Conservation (phyloP, 495 filamentous ascomycete genomes). For the Schizothecium vesticola region DNA sequence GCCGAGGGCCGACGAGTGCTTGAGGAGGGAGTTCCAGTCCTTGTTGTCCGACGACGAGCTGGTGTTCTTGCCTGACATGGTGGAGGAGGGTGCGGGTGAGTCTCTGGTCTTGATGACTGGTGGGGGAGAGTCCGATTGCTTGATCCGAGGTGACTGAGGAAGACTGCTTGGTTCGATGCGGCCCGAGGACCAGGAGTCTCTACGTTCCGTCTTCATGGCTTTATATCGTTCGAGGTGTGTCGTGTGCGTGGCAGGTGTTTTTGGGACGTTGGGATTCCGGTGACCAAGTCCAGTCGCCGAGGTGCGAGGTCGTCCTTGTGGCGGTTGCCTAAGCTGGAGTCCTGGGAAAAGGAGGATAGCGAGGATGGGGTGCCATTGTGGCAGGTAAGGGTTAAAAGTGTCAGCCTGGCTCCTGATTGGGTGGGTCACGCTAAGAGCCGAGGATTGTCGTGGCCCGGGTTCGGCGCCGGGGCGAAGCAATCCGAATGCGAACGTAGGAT, state of each 20-base stretch:
- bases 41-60: conserved; percentile 8
- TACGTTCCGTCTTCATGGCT: conserved; percentile 13
- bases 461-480: background rate
- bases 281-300: background rate
- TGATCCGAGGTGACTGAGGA: conserved; percentile 3
- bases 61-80: conserved; percentile 6
- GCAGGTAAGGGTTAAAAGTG: background rate
- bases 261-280: background rate
- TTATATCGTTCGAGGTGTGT: background rate
- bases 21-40: conserved; percentile 22
- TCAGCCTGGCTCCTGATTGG: background rate
- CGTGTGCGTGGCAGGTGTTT: background rate
- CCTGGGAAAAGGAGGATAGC: background rate
- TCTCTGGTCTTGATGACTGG: conserved; percentile 7
- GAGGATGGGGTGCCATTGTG: background rate
- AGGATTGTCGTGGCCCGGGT: too few species aligned
- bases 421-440: background rate
- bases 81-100: conserved; percentile 1
- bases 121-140: conserved; percentile 10
- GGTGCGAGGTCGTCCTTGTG: background rate
- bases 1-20: conserved; percentile 21
- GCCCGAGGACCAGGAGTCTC: conserved; percentile 7
- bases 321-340: background rate
- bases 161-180: conserved; percentile 2
- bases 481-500: background rate